Conservation (phyloP, 805 yeast genomes). For the Saccharomycopsis sp. region DNA sequence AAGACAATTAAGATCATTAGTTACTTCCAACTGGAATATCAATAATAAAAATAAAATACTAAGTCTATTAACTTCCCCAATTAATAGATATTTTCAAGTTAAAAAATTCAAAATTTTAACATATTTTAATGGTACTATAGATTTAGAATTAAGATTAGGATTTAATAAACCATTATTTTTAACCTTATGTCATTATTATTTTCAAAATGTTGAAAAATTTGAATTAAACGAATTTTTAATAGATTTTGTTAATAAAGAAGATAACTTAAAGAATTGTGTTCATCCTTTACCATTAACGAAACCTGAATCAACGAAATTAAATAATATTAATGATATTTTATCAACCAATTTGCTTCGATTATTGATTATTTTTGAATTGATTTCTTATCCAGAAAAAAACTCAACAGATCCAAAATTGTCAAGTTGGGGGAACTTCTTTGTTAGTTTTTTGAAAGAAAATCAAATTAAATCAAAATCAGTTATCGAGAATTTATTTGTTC, state of each 20-base stretch:
- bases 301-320: too few relatives aligned
- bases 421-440: background rate
- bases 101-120: slow-evolving; percentile 45
- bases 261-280: slow-evolving; percentile 1
- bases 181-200: slow-evolving; percentile 23
- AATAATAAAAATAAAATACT: slow-evolving; percentile 48
- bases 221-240: slow-evolving; percentile 44
- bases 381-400: background rate
- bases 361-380: background rate
- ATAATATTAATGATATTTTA: slow-evolving; percentile 4
- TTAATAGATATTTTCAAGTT: slow-evolving; percentile 79
- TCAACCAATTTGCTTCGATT: background rate
- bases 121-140: slow-evolving; percentile 40
- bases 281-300: slow-evolving; percentile 1
- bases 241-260: slow-evolving; percentile 5
- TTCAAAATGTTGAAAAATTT: slow-evolving; percentile 31
- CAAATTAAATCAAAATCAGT: too few relatives aligned
- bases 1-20: slow-evolving; percentile 46
- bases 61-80: slow-evolving; percentile 56
- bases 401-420: background rate
- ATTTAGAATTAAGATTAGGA: slow-evolving; percentile 22
- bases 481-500: too few relatives aligned
- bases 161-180: background rate
- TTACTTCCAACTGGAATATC: slow-evolving; percentile 33
- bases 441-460: too few relatives aligned